A percentile compares a stretch with the other conserved stretches of the same genome.
Evolutionary conservation across 2,329 filamentous ascomycete genomes (phyloP).

Genomic region (Metarhizium guizhouense): DNA sequence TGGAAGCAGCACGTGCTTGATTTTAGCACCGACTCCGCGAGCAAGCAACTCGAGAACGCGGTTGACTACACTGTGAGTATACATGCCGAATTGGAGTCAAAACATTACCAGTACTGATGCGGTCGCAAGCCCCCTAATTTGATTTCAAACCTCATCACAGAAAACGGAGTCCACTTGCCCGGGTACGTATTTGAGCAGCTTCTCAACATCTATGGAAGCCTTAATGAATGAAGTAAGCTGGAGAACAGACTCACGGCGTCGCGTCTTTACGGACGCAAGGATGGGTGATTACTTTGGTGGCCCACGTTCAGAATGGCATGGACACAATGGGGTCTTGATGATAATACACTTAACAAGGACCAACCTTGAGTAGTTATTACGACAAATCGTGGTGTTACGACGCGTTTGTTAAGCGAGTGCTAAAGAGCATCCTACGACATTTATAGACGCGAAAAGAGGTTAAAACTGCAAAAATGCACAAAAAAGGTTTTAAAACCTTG

Average conservation of each 20-base stretch:
- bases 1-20: slow-evolving; percentile 62
- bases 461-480: background rate
- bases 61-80: slow-evolving; percentile 61
- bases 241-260: background rate
- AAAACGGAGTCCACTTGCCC: slow-evolving; percentile 62
- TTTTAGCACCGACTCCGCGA: slow-evolving; percentile 49
- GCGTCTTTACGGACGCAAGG: background rate
- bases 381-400: background rate
- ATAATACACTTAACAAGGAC: background rate
- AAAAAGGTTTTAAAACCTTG: background rate
- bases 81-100: no score
- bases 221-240: slow-evolving; percentile 22
- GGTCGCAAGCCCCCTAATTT: slow-evolving; percentile 49
- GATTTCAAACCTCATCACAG: slow-evolving; percentile 67
- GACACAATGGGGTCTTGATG: background rate
- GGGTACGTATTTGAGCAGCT: slow-evolving; percentile 63
- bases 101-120: no score
- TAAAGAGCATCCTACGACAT: background rate
- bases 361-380: background rate
- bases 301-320: background rate
- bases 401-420: background rate
- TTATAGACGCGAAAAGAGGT: background rate
- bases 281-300: background rate
- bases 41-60: slow-evolving; percentile 40
- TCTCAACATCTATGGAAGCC: slow-evolving; percentile 50